A percentile compares a stretch with the other conserved stretches of the same genome.
Conservation (phyloP, 805 yeast species). For the Yarrowia divulgata region DNA sequence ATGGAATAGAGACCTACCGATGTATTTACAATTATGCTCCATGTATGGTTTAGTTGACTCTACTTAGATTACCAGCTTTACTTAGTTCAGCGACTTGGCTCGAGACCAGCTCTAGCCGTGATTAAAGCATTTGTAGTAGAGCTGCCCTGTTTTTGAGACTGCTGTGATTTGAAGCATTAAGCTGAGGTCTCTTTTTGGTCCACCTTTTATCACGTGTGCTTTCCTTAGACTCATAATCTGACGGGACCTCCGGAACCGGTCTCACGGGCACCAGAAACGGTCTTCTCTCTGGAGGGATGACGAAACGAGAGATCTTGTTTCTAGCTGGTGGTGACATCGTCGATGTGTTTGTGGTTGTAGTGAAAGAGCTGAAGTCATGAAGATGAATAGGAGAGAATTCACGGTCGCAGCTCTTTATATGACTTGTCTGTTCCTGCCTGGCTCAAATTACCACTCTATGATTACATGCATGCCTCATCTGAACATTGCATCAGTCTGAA, state of each 20-base stretch:
- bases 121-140: too few relatives aligned
- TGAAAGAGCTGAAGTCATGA: too few relatives aligned
- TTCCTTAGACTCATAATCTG: background rate
- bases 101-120: too few relatives aligned
- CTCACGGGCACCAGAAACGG: constrained; percentile 17
- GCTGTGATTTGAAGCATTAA: too few relatives aligned
- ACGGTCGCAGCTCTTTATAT: background rate
- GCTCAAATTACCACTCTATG: background rate
- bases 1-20: too few relatives aligned
- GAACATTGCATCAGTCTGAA: background rate
- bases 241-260: background rate
- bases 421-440: background rate
- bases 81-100: too few relatives aligned
- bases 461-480: constrained; percentile 2
- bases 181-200: too few relatives aligned
- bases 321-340: background rate
- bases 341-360: background rate
- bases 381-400: too few relatives aligned
- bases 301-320: background rate
- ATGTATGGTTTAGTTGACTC: too few relatives aligned
- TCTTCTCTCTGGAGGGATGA: background rate
- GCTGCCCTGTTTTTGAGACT: too few relatives aligned
- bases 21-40: too few relatives aligned
- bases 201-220: background rate
- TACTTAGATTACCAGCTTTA: too few relatives aligned